phyloP scores from a whole-genome alignment of 2,329 filamentous ascomycete genomes.

The Neofusicoccum umdonicola region DNA sequence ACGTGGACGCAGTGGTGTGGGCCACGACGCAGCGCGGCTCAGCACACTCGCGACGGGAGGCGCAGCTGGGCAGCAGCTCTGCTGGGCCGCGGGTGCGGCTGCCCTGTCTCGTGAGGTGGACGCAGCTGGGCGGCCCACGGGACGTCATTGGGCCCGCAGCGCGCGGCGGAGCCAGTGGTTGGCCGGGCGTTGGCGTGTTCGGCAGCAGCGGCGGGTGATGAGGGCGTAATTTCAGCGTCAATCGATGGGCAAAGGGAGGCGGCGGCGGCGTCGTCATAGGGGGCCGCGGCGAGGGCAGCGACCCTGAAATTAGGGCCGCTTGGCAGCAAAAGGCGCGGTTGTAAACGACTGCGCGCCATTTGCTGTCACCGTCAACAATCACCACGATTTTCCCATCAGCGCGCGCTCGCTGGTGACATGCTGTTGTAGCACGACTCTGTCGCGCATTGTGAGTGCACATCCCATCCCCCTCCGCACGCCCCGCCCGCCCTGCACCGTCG shows the following conservation, averaged over 20 bases:
- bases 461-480: background rate
- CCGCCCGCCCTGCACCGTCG: background rate
- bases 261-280: conserved; percentile 8
- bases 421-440: background rate
- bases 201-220: background rate
- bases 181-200: background rate
- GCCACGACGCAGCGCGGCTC: background rate
- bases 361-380: background rate
- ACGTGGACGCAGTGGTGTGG: background rate
- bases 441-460: conserved; percentile 8
- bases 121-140: background rate
- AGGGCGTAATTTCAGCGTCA: conserved; percentile 11
- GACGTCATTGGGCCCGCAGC: conserved; percentile 9
- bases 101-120: background rate
- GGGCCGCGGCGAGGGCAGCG: background rate
- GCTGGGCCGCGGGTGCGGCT: background rate
- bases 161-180: background rate
- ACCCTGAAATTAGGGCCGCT: conserved; percentile 6
- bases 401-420: background rate
- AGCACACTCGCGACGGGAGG: background rate
- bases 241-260: conserved; percentile 8
- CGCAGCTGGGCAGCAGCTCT: background rate
- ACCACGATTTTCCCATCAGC: background rate
- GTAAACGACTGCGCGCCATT: background rate
- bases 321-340: background rate